Evolutionary conservation across 768 basidiomycete species (phyloP).

Genomic region (Crassisporium funariophilum): DNA sequence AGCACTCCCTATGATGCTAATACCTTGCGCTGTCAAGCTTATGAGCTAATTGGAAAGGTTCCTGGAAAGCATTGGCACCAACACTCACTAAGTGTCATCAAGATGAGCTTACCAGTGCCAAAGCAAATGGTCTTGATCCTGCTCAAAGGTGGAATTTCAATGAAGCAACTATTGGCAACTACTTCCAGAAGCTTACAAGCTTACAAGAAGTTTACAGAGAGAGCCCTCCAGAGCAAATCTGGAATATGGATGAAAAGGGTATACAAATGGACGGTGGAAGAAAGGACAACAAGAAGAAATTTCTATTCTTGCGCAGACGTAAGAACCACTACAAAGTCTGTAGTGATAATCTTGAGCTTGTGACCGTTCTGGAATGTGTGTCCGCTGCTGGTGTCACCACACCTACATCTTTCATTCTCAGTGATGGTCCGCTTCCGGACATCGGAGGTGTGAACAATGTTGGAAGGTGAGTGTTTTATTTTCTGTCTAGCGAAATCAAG

Average conservation of each 20-base stretch:
- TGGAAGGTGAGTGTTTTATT: not conserved
- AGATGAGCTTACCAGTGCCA: not conserved
- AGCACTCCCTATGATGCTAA: not conserved
- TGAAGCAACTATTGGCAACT: slow-evolving; percentile 3
- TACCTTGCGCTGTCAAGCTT: not conserved
- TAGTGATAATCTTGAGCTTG: slow-evolving; percentile 39
- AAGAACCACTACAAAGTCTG: slow-evolving; percentile 20
- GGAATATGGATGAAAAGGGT: slow-evolving; percentile 34
- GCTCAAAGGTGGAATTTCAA: slow-evolving; percentile 1
- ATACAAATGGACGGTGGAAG: slow-evolving; percentile 28
- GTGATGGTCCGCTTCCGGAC: slow-evolving; percentile 8
- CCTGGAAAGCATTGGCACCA: not conserved
- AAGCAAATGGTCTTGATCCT: not conserved
- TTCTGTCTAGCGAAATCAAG: slow-evolving; percentile 8
- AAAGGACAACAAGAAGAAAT: slow-evolving; percentile 16
- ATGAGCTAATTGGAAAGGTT: not conserved
- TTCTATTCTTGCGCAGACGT: slow-evolving; percentile 8
- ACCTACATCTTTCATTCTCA: slow-evolving; percentile 33
- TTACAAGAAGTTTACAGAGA: not conserved
- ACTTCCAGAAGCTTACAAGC: not conserved
- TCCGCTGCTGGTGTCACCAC: slow-evolving; percentile 32
- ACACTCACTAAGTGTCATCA: not conserved
- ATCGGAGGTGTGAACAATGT: not conserved
- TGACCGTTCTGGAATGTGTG: slow-evolving; percentile 42
- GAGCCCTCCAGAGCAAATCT: slow-evolving; percentile 29